These are phyloP conservation scores for Batkoa obscura DNA, from an alignment of 371 early-diverging fungal species.

Conservation along the genomic window DNA sequence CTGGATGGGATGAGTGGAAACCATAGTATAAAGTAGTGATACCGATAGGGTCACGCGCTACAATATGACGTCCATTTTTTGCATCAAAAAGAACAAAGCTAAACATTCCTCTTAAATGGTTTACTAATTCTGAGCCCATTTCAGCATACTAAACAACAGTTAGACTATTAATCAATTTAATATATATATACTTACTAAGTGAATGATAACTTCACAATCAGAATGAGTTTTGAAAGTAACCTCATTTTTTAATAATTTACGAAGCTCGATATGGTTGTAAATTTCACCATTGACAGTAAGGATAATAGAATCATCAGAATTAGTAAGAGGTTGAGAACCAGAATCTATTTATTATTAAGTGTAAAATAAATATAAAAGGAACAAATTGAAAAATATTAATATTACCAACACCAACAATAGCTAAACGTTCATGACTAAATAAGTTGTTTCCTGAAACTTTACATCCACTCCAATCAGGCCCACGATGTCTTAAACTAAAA, in stretches of 20 bases:
- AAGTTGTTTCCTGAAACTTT: slow-evolving; percentile 56
- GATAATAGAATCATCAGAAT: slow-evolving; percentile 60
- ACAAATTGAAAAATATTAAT: neutral
- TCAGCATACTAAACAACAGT: slow-evolving; percentile 52
- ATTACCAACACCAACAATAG: slow-evolving; percentile 90
- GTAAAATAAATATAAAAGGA: no score
- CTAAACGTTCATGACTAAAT: slow-evolving; percentile 88
- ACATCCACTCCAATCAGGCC: slow-evolving; percentile 93
- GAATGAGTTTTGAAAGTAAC: slow-evolving; percentile 75
- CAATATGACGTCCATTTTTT: slow-evolving; percentile 57
- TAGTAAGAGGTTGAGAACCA: slow-evolving; percentile 89
- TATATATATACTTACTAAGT: slow-evolving; percentile 39
- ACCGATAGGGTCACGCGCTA: slow-evolving; percentile 91
- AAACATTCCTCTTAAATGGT: slow-evolving; percentile 87
- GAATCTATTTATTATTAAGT: slow-evolving; percentile 23
- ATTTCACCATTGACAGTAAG: slow-evolving; percentile 93
- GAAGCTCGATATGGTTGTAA: slow-evolving; percentile 85
- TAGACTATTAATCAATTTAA: neutral
- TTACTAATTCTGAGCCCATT: slow-evolving; percentile 53
- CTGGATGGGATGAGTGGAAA: slow-evolving; percentile 57
- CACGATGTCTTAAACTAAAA: slow-evolving; percentile 66
- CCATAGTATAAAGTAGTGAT: slow-evolving; percentile 94
- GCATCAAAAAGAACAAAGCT: slow-evolving; percentile 80
- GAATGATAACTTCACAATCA: slow-evolving; percentile 91
- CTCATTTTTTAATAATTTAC: slow-evolving; percentile 43